Conservation (phyloP, 2,329 filamentous ascomycete genomes). For the Sarocladium kiliense region DNA sequence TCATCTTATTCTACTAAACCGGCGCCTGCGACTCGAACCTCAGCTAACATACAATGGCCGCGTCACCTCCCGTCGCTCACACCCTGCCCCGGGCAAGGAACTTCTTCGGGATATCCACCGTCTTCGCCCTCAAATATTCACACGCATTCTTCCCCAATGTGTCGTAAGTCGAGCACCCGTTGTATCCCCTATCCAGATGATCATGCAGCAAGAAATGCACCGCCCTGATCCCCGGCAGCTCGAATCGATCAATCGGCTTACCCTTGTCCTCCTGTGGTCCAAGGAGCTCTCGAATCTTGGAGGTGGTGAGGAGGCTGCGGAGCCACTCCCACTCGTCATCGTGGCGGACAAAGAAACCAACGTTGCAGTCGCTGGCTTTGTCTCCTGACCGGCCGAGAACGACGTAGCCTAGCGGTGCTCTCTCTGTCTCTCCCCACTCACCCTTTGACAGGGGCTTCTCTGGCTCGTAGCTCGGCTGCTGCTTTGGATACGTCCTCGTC, state of each 20-base stretch:
- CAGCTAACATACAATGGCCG: too few species aligned
- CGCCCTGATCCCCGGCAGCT: slow-evolving; percentile 29
- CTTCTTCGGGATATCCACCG: slow-evolving; percentile 21
- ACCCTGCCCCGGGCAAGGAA: slow-evolving; percentile 15
- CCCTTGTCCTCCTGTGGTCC: slow-evolving; percentile 26
- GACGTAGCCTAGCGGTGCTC: slow-evolving; percentile 21
- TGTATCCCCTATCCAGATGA: slow-evolving; percentile 36
- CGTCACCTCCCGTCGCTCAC: background rate
- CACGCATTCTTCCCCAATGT: slow-evolving; percentile 26
- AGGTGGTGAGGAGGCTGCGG: slow-evolving; percentile 30
- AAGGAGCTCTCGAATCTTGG: slow-evolving; percentile 28
- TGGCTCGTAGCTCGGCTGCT: slow-evolving; percentile 22
- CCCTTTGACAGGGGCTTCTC: slow-evolving; percentile 12
- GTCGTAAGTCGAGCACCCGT: slow-evolving; percentile 20
- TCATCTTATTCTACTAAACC: too few species aligned
- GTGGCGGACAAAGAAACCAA: slow-evolving; percentile 36
- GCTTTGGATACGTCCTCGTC: slow-evolving; percentile 16
- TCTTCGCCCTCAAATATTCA: slow-evolving; percentile 23
- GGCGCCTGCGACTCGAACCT: too few species aligned
- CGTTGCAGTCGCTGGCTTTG: slow-evolving; percentile 35
- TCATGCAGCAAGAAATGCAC: slow-evolving; percentile 38
- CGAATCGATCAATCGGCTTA: slow-evolving; percentile 36
- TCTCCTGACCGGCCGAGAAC: slow-evolving; percentile 25
- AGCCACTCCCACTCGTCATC: slow-evolving; percentile 39
- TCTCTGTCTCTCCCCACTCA: slow-evolving; percentile 18